A percentile compares a stretch with the other conserved stretches of the same genome.
phyloP scores from a whole-genome alignment of 1,139 yeast genomes.

The Lodderomyces beijingensis region DNA sequence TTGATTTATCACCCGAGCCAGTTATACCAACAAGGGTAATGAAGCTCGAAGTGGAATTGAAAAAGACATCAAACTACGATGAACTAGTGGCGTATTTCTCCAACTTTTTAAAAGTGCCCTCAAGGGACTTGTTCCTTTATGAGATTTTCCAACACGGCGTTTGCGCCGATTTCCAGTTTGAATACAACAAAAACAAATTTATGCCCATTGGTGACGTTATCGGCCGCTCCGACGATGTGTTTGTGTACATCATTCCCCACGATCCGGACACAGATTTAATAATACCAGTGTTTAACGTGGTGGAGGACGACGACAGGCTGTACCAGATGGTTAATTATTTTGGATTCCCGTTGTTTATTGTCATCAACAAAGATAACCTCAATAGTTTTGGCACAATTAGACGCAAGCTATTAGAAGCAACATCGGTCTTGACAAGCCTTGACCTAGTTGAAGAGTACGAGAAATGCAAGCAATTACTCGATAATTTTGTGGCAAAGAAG shows the following conservation, averaged over 20 bases:
- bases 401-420: slow-evolving; percentile 46
- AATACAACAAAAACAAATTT: slow-evolving; percentile 54
- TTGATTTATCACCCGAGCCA: slow-evolving; percentile 53
- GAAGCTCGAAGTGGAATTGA: slow-evolving; percentile 65
- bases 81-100: slow-evolving; percentile 64
- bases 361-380: slow-evolving; percentile 48
- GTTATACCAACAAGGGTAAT: slow-evolving; percentile 21
- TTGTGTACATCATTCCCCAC: slow-evolving; percentile 65
- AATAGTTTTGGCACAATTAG: slow-evolving; percentile 50
- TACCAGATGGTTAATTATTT: slow-evolving; percentile 41
- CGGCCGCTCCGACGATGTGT: slow-evolving; percentile 56
- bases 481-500: slow-evolving; percentile 15
- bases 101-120: slow-evolving; percentile 42
- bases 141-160: slow-evolving; percentile 71
- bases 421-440: slow-evolving; percentile 22
- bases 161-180: slow-evolving; percentile 64
- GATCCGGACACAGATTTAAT: slow-evolving; percentile 42
- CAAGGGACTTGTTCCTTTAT: slow-evolving; percentile 49
- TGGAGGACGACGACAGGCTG: slow-evolving; percentile 37
- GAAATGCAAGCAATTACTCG: slow-evolving; percentile 13
- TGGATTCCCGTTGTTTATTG: slow-evolving; percentile 74
- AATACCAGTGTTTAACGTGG: slow-evolving; percentile 66
- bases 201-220: slow-evolving; percentile 70
- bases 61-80: slow-evolving; percentile 58
- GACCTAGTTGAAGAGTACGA: slow-evolving; percentile 23